A percentile compares a stretch with the other conserved stretches of the same genome.
phyloP scores from a whole-genome alignment of 345 rosid species.

The Eucalyptus regnans region DNA sequence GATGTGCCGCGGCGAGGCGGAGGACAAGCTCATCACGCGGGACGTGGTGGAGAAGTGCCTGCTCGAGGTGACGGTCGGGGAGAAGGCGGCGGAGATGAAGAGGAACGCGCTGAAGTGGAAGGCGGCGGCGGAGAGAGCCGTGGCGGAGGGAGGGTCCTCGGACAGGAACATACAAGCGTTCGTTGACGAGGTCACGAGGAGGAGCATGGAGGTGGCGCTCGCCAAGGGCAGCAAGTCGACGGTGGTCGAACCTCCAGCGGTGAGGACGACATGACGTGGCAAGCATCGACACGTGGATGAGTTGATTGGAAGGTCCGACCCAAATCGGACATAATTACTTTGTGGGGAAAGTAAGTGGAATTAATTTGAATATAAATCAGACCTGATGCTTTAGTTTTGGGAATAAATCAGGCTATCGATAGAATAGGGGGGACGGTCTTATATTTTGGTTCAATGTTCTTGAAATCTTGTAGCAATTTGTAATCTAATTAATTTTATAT shows the following conservation, averaged over 20 bases:
- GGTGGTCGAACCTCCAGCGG: not conserved
- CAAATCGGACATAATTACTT: not conserved
- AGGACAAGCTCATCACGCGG: slow-evolving; percentile 33
- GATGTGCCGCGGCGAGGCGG: slow-evolving; percentile 57
- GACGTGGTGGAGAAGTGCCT: slow-evolving; percentile 64
- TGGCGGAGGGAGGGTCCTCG: slow-evolving; percentile 72
- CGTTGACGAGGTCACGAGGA: slow-evolving; percentile 40
- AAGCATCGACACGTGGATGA: not conserved
- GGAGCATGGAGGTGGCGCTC: not conserved
- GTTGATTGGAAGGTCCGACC: not conserved
- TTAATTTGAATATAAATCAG: not conserved
- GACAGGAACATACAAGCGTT: slow-evolving; percentile 48
- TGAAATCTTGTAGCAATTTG: not conserved
- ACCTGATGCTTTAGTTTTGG: not conserved
- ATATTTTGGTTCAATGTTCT: not conserved
- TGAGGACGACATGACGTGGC: not conserved
- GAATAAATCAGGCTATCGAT: not conserved
- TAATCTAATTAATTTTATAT: not conserved
- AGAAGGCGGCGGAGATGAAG: slow-evolving; percentile 41
- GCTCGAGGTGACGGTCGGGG: slow-evolving; percentile 38
- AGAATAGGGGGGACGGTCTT: not conserved
- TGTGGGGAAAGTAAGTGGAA: not conserved
- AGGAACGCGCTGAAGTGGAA: slow-evolving; percentile 57
- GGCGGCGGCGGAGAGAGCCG: slow-evolving; percentile 58
- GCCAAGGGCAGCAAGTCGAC: not conserved